Conservation (phyloP, 129 eudicot genomes). For the Centaurea solstitialis region DNA sequence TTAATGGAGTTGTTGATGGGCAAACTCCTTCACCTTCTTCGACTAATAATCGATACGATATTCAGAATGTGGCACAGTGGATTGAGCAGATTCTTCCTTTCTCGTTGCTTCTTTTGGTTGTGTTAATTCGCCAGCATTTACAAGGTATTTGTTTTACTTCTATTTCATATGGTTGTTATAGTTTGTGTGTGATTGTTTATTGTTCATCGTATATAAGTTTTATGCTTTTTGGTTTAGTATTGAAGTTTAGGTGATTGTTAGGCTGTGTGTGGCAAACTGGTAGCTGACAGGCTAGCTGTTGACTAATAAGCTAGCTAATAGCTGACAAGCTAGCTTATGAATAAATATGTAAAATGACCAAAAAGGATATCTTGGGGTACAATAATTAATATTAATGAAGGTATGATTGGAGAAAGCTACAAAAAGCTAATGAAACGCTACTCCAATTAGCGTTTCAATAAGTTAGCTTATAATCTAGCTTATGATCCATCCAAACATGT, state of each 20-base stretch:
- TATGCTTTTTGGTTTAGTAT: not conserved
- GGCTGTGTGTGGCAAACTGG: too few relatives aligned
- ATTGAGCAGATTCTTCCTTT: slow-evolving; percentile 53
- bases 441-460: too few relatives aligned
- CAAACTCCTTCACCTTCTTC: slow-evolving; percentile 3
- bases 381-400: too few relatives aligned
- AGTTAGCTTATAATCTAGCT: too few relatives aligned
- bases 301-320: too few relatives aligned
- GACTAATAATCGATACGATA: slow-evolving; percentile 29
- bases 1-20: slow-evolving; percentile 24
- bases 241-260: not conserved
- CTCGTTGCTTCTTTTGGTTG: slow-evolving; percentile 51
- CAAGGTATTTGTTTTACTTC: slow-evolving; percentile 34
- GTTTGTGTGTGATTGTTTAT: not conserved
- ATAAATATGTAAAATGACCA: too few relatives aligned
- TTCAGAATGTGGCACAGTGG: slow-evolving; percentile 44
- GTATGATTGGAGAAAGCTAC: too few relatives aligned
- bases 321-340: too few relatives aligned
- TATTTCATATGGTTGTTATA: not conserved
- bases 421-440: too few relatives aligned
- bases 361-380: too few relatives aligned
- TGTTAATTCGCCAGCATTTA: slow-evolving; percentile 45
- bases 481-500: too few relatives aligned
- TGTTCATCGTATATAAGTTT: not conserved
- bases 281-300: too few relatives aligned